Percentiles rank a stretch among this genome's conserved stretches.
Evolutionary conservation across 2,329 filamentous ascomycete species (phyloP).

Genomic region (Alternaria infectoria): DNA sequence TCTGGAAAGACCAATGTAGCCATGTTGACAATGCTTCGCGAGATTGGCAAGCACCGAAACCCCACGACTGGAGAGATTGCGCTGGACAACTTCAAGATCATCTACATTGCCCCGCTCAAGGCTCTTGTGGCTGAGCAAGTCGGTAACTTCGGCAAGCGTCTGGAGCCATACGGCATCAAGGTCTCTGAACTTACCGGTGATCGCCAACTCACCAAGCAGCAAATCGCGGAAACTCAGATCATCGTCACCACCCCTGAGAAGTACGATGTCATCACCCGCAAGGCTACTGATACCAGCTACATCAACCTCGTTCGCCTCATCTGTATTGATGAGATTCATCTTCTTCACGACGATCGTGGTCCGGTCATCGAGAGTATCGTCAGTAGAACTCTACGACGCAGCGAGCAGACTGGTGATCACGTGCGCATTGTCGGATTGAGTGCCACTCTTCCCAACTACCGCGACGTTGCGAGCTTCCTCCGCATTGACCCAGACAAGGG

Average conservation of each 20-base stretch:
- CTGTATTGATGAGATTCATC: constrained; percentile 97
- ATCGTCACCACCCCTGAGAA: constrained; percentile 99
- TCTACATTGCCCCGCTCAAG: constrained; percentile 96
- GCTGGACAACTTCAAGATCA: constrained; percentile 96
- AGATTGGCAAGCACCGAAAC: constrained; percentile 94
- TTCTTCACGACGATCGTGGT: constrained; percentile 95
- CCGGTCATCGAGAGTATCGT: constrained; percentile 97
- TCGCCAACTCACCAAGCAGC: constrained; percentile 96
- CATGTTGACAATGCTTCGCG: constrained; percentile 94
- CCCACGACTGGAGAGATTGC: constrained; percentile 90
- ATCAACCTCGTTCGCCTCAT: constrained; percentile 95
- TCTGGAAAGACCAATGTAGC: constrained; percentile 99
- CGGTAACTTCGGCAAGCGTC: constrained; percentile 90
- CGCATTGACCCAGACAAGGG: constrained; percentile 85
- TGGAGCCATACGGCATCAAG: constrained; percentile 88
- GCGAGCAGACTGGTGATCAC: constrained; percentile 91
- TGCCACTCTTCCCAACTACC: constrained; percentile 94
- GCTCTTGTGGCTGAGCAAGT: constrained; percentile 97
- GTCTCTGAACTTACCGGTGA: constrained; percentile 98
- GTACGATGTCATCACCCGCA: constrained; percentile 98
- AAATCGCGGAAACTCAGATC: constrained; percentile 96
- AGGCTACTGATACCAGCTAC: constrained; percentile 95
- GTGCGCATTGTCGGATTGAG: constrained; percentile 92
- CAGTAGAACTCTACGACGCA: constrained; percentile 87
- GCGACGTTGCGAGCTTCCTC: constrained; percentile 93